Percentiles rank a stretch among this genome's conserved stretches.
Evolutionary conservation across 2,329 filamentous ascomycete genomes (phyloP).

Genomic region (Sphaerulina populicola): DNA sequence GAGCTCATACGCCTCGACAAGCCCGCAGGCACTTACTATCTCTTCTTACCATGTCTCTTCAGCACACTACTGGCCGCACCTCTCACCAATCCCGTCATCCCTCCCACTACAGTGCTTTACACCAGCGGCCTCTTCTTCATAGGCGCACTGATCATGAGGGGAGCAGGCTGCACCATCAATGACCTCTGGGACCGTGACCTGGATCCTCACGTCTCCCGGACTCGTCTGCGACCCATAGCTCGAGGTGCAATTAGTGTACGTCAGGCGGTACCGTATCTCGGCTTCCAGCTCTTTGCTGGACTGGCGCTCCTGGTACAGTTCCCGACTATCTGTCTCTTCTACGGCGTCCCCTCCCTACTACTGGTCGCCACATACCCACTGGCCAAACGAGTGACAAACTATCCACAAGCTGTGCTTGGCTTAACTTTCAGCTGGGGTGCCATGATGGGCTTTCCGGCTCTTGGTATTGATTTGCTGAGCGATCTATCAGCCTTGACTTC

Average conservation of each 20-base stretch:
- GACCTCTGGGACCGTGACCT: slow-evolving; percentile 85
- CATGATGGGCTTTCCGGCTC: slow-evolving; percentile 76
- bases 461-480: slow-evolving; percentile 66
- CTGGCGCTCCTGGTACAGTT: slow-evolving; percentile 69
- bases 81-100: slow-evolving; percentile 53
- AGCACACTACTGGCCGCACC: slow-evolving; percentile 73
- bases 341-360: slow-evolving; percentile 65
- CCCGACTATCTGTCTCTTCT: slow-evolving; percentile 63
- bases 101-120: slow-evolving; percentile 53
- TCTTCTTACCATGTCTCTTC: slow-evolving; percentile 79
- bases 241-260: slow-evolving; percentile 65
- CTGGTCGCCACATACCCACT: slow-evolving; percentile 71
- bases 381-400: slow-evolving; percentile 78
- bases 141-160: slow-evolving; percentile 76
- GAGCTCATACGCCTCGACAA: slow-evolving; percentile 76
- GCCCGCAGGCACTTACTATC: slow-evolving; percentile 72
- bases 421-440: slow-evolving; percentile 85
- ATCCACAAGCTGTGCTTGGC: slow-evolving; percentile 75
- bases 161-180: slow-evolving; percentile 81
- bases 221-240: slow-evolving; percentile 70
- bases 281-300: slow-evolving; percentile 63
- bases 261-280: slow-evolving; percentile 65
- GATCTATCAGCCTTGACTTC: slow-evolving; percentile 55
- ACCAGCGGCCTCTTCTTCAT: slow-evolving; percentile 62
- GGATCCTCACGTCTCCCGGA: slow-evolving; percentile 69